Percentiles rank a stretch among this genome's conserved stretches.
These are phyloP conservation scores for Udeniomyces megalosporus DNA, from an alignment of 768 basidiomycete species.

Conservation along the genomic window DNA sequence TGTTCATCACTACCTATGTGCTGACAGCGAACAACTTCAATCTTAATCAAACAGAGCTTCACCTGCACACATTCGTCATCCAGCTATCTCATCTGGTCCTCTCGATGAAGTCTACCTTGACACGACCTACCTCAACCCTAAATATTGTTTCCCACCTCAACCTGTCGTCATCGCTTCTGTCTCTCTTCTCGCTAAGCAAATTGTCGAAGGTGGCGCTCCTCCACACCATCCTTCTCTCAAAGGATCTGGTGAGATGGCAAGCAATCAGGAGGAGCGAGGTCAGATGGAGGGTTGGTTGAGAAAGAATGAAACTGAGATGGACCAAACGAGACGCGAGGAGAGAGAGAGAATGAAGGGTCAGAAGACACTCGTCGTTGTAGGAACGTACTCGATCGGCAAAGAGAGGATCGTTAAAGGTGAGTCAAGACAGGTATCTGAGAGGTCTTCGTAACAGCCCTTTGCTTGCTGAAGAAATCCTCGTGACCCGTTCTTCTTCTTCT, in stretches of 20 bases:
- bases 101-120: constrained; percentile 86
- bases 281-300: constrained; percentile 31
- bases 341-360: constrained; percentile 19
- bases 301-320: too few relatives aligned
- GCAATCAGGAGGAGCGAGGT: too few relatives aligned
- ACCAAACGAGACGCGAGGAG: constrained; percentile 20
- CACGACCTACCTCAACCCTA: constrained; percentile 86
- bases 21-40: neutral
- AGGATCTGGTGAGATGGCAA: neutral
- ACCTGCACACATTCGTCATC: constrained; percentile 71
- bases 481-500: neutral
- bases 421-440: too few relatives aligned
- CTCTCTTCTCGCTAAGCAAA: constrained; percentile 54
- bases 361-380: constrained; percentile 29
- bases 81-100: constrained; percentile 58
- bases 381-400: constrained; percentile 91
- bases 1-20: neutral
- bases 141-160: constrained; percentile 92
- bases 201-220: constrained; percentile 35
- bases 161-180: constrained; percentile 87
- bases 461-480: too few relatives aligned
- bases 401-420: constrained; percentile 91
- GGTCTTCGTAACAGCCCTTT: too few relatives aligned
- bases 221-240: constrained; percentile 17
- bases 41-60: constrained; percentile 55